Base-by-base conservation (phyloP, 2,329 filamentous ascomycete genomes). In the Pyricularia sp. region DNA sequence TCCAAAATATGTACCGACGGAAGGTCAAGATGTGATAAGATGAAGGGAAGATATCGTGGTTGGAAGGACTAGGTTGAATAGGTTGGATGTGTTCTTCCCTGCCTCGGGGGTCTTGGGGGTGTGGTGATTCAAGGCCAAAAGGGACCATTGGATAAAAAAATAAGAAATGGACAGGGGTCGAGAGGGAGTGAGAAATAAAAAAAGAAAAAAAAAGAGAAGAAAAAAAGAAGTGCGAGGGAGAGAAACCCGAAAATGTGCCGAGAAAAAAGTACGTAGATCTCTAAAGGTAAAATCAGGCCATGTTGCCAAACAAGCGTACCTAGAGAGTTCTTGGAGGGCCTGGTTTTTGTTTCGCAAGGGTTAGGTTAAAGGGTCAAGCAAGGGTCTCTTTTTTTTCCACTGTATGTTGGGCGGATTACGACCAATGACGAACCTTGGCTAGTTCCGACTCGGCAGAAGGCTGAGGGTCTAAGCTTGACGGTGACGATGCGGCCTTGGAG, bases 261-360 rank as follows among this genome's bases (percentile, higher is more conserved):
- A 20, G 36, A 26, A 33, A 33, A 33, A 26, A 28, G 36, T 26
- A 10, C 17, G 31, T 66, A 50, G 26, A 50, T 42, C 65, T 26
- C 23, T n/a, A 66, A 28, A 50, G 36, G 17, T 25, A 66, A 66
- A 66, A 66, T 66, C 33, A 50, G 36, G 65, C 65, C 65, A 66
- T 66, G 36, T 50, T 66, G 36, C 20, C 65, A 26, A 28, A 33
- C 33, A 50, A 50, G 33, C 65, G 36, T 66, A 66, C 65, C 65
- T 66, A 55, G 36, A 36, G 26, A 66, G 65, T 50, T 66, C 65
- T 66, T 66, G 36, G 12, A 66, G 42, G 31, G 65, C 65, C 65
- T 66, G 33, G n/a, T 61, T 61, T 61, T 23, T 61, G 58, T 61
- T 61, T 61, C 58, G 58, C 58, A 61, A n/a, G n/a, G 58, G 58